Evolutionary conservation across 164 flowering plant genomes (phyloP).

Genomic region (Magnolia changhungtana): DNA sequence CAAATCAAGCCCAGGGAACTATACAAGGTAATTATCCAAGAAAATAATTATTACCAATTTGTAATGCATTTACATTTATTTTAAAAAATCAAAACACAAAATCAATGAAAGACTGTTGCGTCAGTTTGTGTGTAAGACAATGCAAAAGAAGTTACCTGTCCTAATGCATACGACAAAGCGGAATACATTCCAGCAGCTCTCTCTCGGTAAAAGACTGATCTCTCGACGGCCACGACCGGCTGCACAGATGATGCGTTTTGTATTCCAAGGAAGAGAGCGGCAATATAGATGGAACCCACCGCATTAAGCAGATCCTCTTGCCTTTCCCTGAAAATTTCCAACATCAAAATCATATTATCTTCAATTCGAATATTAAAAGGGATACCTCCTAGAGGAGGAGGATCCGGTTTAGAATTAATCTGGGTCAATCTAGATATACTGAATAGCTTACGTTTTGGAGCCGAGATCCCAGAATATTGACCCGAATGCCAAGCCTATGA

Average conservation of each 20-base stretch:
- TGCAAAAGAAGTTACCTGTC: constrained; percentile 51
- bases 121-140: neutral
- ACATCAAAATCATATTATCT: neutral
- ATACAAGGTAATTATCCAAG: too few species aligned
- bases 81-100: neutral
- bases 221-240: constrained; percentile 90
- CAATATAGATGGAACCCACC: constrained; percentile 95
- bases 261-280: constrained; percentile 78
- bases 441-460: constrained; percentile 39
- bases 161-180: constrained; percentile 85
- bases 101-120: neutral
- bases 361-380: neutral
- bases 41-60: too few species aligned
- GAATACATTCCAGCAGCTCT: constrained; percentile 96
- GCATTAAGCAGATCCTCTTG: constrained; percentile 81
- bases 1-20: too few species aligned
- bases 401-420: neutral
- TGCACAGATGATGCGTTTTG: constrained; percentile 84
- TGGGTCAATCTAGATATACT: neutral
- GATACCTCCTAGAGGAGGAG: neutral
- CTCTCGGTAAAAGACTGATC: constrained; percentile 92
- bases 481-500: constrained; percentile 44
- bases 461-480: constrained; percentile 45
- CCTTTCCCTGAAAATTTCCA: constrained; percentile 49
- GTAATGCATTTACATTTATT: too few species aligned